Conservation (phyloP, 192 early-diverging fungal genomes). For the Entomortierella chlamydospora region DNA sequence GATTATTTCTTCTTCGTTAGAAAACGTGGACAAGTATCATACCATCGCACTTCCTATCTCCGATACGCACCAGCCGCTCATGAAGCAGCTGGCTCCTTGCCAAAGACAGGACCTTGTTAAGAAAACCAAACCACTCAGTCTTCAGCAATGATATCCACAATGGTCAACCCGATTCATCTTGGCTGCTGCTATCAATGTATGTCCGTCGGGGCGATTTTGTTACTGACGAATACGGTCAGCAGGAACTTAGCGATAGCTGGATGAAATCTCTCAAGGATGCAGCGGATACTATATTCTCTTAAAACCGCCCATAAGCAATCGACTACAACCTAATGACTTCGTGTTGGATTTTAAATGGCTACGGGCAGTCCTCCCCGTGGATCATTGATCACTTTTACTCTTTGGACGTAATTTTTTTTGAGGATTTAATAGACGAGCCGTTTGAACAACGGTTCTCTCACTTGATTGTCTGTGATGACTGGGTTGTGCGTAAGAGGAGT, state of each 20-base stretch:
- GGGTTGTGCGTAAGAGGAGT: too few relatives aligned
- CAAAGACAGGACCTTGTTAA: too few relatives aligned
- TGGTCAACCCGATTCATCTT: not conserved
- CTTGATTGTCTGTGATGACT: constrained; percentile 31
- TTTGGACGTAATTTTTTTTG: constrained; percentile 20
- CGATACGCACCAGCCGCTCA: constrained; percentile 18
- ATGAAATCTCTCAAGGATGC: constrained; percentile 21
- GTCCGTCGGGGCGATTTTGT: constrained; percentile 37
- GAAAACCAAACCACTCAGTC: too few relatives aligned
- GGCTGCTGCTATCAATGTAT: constrained; percentile 36
- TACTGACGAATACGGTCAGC: constrained; percentile 20
- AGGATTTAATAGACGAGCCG: constrained; percentile 18
- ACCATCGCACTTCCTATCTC: constrained; percentile 11
- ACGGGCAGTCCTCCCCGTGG: constrained; percentile 6
- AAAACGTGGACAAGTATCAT: constrained; percentile 14
- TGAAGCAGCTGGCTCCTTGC: constrained; percentile 22
- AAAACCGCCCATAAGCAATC: not conserved
- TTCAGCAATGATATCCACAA: too few relatives aligned
- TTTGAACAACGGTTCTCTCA: constrained; percentile 20
- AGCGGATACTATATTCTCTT: not conserved
- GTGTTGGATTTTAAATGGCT: constrained; percentile 17
- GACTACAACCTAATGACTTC: not conserved
- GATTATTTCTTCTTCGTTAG: not conserved
- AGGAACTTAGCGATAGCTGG: constrained; percentile 15
- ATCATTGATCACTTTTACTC: constrained; percentile 21